Evolutionary conservation across 208 protist species (phyloP).

Genomic region (Leptomonas pyrrhocoris): DNA sequence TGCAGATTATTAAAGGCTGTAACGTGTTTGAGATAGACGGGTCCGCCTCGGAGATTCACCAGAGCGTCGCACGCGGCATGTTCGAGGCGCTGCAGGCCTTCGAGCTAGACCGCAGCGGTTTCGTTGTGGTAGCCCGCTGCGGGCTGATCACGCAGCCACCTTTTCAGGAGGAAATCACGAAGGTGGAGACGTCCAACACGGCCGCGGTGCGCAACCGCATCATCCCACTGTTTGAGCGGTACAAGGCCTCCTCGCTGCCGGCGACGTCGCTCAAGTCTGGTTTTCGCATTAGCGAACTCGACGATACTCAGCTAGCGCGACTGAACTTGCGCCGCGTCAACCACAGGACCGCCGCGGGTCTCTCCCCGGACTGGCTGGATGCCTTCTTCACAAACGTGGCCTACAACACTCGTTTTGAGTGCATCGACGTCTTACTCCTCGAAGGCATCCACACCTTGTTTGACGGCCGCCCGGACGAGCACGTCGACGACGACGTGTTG

Average conservation of each 20-base stretch:
- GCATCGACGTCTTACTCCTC: conserved; percentile 78
- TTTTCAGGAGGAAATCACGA: conserved; percentile 82
- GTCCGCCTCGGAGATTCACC: conserved; percentile 76
- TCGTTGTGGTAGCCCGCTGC: conserved; percentile 78
- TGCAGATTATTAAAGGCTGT: conserved; percentile 90
- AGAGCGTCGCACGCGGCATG: conserved; percentile 76
- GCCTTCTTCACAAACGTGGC: conserved; percentile 89
- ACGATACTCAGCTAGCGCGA: conserved; percentile 67
- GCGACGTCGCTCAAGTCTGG: conserved; percentile 81
- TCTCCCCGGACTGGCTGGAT: conserved; percentile 88
- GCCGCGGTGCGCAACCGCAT: conserved; percentile 82
- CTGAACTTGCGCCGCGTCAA: conserved; percentile 79
- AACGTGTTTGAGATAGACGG: conserved; percentile 91
- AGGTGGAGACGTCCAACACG: conserved; percentile 76
- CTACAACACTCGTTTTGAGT: conserved; percentile 85
- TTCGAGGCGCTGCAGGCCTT: conserved; percentile 84
- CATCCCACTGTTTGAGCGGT: conserved; percentile 84
- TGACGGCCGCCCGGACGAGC: conserved; percentile 69
- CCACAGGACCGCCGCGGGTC: conserved; percentile 56
- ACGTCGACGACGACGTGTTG: conserved; percentile 81
- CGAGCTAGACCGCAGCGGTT: conserved; percentile 87
- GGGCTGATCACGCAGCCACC: conserved; percentile 80
- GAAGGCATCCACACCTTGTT: conserved; percentile 87
- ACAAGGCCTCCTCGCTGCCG: conserved; percentile 86
- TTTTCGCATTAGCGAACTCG: conserved; percentile 83